A percentile compares a stretch with the other conserved stretches of the same genome.
Conservation (phyloP, 208 protist species). For the Acanthamoeba sp. region DNA sequence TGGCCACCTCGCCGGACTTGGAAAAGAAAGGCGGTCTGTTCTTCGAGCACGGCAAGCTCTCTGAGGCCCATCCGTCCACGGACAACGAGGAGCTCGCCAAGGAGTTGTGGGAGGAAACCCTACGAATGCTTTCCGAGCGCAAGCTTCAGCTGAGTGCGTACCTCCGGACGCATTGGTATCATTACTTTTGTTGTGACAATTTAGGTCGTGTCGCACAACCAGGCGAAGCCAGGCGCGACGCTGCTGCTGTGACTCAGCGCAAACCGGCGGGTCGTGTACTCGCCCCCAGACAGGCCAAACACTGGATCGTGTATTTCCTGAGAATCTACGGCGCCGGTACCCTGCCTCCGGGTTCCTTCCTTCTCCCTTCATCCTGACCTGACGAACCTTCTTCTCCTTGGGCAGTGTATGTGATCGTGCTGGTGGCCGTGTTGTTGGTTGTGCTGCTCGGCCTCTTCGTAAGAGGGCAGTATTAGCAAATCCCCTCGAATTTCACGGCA, state of each 20-base stretch:
- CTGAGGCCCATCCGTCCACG: not conserved
- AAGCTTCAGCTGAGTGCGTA: not conserved
- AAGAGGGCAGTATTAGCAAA: not conserved
- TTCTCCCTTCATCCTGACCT: not conserved
- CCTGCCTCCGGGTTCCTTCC: not conserved
- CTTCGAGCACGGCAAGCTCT: constrained; percentile 38
- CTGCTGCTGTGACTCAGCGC: not conserved
- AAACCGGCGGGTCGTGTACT: not conserved
- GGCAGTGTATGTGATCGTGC: constrained; percentile 36
- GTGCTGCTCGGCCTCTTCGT: not conserved
- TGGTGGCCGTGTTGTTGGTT: not conserved
- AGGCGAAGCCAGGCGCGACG: constrained; percentile 6
- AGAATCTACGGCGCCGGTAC: not conserved
- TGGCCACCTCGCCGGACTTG: not conserved
- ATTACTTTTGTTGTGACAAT: not conserved
- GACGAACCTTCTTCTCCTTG: not conserved
- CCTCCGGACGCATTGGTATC: no score
- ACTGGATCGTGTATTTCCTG: constrained; percentile 16
- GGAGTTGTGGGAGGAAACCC: constrained; percentile 20
- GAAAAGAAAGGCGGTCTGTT: constrained; percentile 18
- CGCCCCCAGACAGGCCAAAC: not conserved
- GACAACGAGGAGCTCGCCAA: constrained; percentile 22
- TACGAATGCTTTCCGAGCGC: not conserved
- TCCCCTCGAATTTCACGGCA: not conserved
- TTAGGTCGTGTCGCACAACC: not conserved